Base-by-base conservation (phyloP, 495 filamentous ascomycete species). In the Penicillium riverlandense region DNA sequence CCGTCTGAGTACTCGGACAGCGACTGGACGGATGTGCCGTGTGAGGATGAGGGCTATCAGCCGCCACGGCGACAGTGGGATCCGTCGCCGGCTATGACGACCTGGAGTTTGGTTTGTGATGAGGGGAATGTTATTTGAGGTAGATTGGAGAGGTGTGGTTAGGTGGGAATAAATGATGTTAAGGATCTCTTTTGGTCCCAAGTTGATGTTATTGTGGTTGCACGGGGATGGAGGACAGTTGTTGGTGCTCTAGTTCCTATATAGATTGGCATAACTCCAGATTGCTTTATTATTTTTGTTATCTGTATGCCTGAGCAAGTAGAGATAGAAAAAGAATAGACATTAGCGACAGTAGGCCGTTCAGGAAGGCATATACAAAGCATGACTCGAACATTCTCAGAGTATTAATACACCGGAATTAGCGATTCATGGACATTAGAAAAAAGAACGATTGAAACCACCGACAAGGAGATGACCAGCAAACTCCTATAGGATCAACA, bases 381-480 rank as follows among this genome's bases (percentile, higher is more conserved):
- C 44, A 56, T 43, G 54, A 47, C 45, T 36, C 40, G 41, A 37
- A 38, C 48, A 57, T 48, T 53, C 51, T 53, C 45, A 37, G 37
- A 35, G 41, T 61, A 61, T 55, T 61, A 52, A 61, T 61, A 61
- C 57, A 61, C 29, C 29, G 44, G 48, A 43, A 32, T 41, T 27
- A 29, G 35, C 8, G 29, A 50, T 44, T 49, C 55, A 55, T 54
- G 44, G 45, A 54, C 49, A 52, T 53, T 22, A 22, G 22, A 22
- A 22, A 38, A 45, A 54, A 49, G 32, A 51, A 51, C 43, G 29
- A 51, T 32, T 32, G 45, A 22, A 22, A 22, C 47, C 40, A 48
- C 46, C 37, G 43, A 43, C 45, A 22, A 44, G 57, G 55, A 67
- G 63, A 52, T 56, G 65, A 40, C 66, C 65, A 48, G 64, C 66